These are phyloP conservation scores for Penicillium sp. DNA, from an alignment of 2,329 filamentous ascomycete genomes.

Conservation along the genomic window DNA sequence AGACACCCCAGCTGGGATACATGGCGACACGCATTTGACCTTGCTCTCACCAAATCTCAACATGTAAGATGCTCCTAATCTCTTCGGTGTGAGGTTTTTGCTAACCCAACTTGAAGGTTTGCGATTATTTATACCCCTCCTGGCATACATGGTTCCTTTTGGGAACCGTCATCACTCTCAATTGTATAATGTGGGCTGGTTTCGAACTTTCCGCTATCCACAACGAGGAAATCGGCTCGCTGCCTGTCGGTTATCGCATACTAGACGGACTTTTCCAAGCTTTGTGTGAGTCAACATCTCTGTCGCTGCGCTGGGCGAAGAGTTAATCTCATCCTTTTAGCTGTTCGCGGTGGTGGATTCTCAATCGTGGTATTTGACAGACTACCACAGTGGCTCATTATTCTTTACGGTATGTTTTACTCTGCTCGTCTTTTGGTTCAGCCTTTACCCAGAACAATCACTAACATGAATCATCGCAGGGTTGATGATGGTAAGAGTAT, in stretches of 20 bases:
- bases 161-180: slow-evolving; percentile 61
- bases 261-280: slow-evolving; percentile 66
- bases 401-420: slow-evolving; percentile 30
- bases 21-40: slow-evolving; percentile 35
- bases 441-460: neutral
- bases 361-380: slow-evolving; percentile 63
- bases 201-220: slow-evolving; percentile 68
- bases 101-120: slow-evolving; percentile 17
- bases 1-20: slow-evolving; percentile 26
- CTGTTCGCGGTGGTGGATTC: slow-evolving; percentile 65
- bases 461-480: slow-evolving; percentile 24
- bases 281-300: slow-evolving; percentile 45
- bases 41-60: slow-evolving; percentile 37
- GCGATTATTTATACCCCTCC: slow-evolving; percentile 56
- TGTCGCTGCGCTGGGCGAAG: neutral
- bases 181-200: slow-evolving; percentile 65
- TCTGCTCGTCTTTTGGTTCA: no score
- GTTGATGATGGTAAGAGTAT: slow-evolving; percentile 37
- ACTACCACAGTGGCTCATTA: slow-evolving; percentile 46
- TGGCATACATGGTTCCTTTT: slow-evolving; percentile 67
- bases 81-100: slow-evolving; percentile 31
- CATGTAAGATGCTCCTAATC: slow-evolving; percentile 22
- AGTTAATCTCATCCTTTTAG: slow-evolving; percentile 11
- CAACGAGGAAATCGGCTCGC: slow-evolving; percentile 55
- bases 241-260: slow-evolving; percentile 57